These are phyloP conservation scores for Oryza australiensis DNA, from an alignment of 176 grass and related monocot species.

Conservation along the genomic window DNA sequence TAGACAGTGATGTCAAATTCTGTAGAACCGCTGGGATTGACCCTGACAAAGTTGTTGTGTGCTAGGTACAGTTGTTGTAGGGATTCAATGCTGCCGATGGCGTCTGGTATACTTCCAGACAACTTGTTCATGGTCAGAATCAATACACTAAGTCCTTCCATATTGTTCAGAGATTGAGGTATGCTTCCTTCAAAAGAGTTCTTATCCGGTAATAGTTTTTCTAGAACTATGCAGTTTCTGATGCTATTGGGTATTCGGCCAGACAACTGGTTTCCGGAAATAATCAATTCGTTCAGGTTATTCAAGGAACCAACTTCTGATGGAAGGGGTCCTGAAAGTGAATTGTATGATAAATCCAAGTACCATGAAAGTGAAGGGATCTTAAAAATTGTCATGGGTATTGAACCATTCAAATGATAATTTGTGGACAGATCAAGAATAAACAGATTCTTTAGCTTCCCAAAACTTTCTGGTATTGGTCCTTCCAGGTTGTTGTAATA, in stretches of 20 bases:
- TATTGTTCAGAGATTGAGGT: slow-evolving; percentile 32
- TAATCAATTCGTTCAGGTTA: slow-evolving; percentile 5
- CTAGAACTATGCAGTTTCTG: slow-evolving; percentile 29
- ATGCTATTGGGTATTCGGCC: slow-evolving; percentile 35
- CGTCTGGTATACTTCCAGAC: slow-evolving; percentile 14
- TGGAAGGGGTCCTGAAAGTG: slow-evolving; percentile 11
- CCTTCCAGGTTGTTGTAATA: slow-evolving; percentile 7
- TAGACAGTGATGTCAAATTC: not conserved
- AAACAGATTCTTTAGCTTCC: not conserved
- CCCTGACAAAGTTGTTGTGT: slow-evolving; percentile 31
- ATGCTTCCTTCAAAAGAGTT: slow-evolving; percentile 46
- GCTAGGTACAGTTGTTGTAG: slow-evolving; percentile 21
- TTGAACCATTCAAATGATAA: slow-evolving; percentile 15
- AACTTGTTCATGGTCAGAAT: slow-evolving; percentile 40
- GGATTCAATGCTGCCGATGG: not conserved
- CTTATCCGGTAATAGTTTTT: slow-evolving; percentile 19
- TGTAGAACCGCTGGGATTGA: slow-evolving; percentile 23
- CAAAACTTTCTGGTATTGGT: slow-evolving; percentile 24
- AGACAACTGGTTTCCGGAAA: slow-evolving; percentile 33
- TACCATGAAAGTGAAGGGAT: not conserved
- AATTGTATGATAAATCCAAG: slow-evolving; percentile 17
- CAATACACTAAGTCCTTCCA: too few species aligned
- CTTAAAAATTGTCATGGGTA: not conserved
- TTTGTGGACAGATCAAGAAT: not conserved
- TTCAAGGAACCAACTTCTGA: not conserved